A percentile compares a stretch with the other conserved stretches of the same genome.
Conservation (phyloP, 1,284 basidiomycete species). For the Apiotrichum mycotoxinovorans region DNA sequence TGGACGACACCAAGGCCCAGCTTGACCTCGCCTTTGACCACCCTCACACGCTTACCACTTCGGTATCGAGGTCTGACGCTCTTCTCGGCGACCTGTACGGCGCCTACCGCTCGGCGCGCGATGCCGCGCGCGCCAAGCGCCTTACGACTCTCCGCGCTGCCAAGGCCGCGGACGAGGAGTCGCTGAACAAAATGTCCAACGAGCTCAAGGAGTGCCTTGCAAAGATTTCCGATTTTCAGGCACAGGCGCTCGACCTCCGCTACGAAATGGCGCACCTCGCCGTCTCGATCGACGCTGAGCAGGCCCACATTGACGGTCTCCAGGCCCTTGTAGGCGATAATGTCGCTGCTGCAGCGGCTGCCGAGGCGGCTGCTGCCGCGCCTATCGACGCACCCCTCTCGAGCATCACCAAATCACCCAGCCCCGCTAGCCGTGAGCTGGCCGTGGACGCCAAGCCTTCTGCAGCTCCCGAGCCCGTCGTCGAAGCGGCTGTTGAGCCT, state of each 20-base stretch:
- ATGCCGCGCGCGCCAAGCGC: slow-evolving; percentile 2
- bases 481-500: background rate
- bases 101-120: slow-evolving; percentile 3
- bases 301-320: slow-evolving; percentile 4
- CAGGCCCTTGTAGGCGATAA: background rate
- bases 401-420: background rate
- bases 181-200: background rate
- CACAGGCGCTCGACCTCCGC: slow-evolving; percentile 4
- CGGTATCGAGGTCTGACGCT: slow-evolving; percentile 6
- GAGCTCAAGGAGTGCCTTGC: background rate
- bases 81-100: slow-evolving; percentile 4
- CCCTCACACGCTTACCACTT: slow-evolving; percentile 2
- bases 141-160: slow-evolving; percentile 1
- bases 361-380: background rate
- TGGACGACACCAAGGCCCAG: slow-evolving; percentile 8
- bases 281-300: slow-evolving; percentile 5
- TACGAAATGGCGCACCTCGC: slow-evolving; percentile 7
- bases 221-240: slow-evolving; percentile 1
- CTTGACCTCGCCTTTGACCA: slow-evolving; percentile 4
- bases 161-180: background rate
- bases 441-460: background rate
- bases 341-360: background rate
- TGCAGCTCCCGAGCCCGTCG: background rate
- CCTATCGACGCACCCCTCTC: background rate
- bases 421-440: background rate